Evolutionary conservation across 1,284 basidiomycete species (phyloP), one percentile per base, ranked within the genome.

Genomic region (Trichosporon ovoides): DNA sequence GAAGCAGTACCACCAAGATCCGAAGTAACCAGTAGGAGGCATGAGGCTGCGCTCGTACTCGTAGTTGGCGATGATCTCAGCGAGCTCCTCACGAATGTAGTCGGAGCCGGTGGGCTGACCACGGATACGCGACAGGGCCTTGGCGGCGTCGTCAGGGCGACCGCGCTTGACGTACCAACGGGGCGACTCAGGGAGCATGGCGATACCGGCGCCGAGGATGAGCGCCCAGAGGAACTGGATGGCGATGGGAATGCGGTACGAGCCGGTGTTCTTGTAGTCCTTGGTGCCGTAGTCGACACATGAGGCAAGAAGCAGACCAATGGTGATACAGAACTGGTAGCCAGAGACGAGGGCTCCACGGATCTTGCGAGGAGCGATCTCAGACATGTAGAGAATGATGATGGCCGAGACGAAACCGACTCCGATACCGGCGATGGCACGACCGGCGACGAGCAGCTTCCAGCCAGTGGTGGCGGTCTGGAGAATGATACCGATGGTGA

Each of bases 271-370:
- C 33, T 74, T 62, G 63, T 83, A 80, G 72, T 83, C 64, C 78
- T 90, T 79, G 49, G 89, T 92, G 9, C 82, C 83, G 77, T 91
- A 87, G 79, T 85, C 84, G 77, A 93, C 81, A 67, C 90, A 80
- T 56, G 86, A 77, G 36, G 90, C 87, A 59, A 91, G 80, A 52
- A 92, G 81, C 52, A 91, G 78, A 70, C 91, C 90, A 71, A 93
- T 87, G 59, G 89, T 91, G 77, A 89, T 88, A 53, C 84, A 84
- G 83, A 84, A 89, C 74, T 90, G 88, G 79, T 92, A 91, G 55
- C 83, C 83, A 24, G 87, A 83, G 49, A 93, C 89, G 69, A 94
- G 81, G 52, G 88, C 86, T 70, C 91, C 91, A 77, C 91, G 85
- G 68, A 89, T 84, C 82, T 84, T 86, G 72, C 87, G 85, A 52